Conservation (phyloP, 208 protist genomes). For the Tetramitus jugosus region DNA sequence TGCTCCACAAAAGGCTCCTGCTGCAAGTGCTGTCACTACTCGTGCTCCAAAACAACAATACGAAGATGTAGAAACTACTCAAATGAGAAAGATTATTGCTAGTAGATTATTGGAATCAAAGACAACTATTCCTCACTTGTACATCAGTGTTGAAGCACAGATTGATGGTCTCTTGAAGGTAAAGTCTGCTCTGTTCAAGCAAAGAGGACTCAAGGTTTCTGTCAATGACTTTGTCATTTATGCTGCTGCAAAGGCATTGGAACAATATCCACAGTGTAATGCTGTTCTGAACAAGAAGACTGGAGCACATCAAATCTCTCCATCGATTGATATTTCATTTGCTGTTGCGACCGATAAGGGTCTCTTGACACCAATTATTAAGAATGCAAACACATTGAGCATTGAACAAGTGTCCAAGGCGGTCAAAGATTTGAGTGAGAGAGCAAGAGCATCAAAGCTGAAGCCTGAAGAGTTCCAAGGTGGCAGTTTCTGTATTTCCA, state of each 20-base stretch:
- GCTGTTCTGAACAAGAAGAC: not conserved
- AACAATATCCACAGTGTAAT: constrained; percentile 18
- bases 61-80: constrained; percentile 71
- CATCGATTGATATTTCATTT: constrained; percentile 18
- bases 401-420: constrained; percentile 70
- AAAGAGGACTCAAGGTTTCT: constrained; percentile 88
- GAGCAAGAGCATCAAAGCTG: constrained; percentile 69
- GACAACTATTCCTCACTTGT: constrained; percentile 88
- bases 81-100: constrained; percentile 79
- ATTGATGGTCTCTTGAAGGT: constrained; percentile 79
- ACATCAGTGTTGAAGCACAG: constrained; percentile 77
- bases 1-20: not conserved
- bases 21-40: not conserved
- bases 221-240: constrained; percentile 93
- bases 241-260: not conserved
- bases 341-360: constrained; percentile 81
- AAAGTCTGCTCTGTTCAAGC: constrained; percentile 61
- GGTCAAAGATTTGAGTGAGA: constrained; percentile 78
- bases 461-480: constrained; percentile 74
- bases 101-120: constrained; percentile 85
- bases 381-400: constrained; percentile 71
- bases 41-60: constrained; percentile 38
- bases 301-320: not conserved
- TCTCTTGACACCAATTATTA: constrained; percentile 90
- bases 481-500: constrained; percentile 88